Conservation (phyloP, 805 yeast species). For the Candida mattraensis region DNA sequence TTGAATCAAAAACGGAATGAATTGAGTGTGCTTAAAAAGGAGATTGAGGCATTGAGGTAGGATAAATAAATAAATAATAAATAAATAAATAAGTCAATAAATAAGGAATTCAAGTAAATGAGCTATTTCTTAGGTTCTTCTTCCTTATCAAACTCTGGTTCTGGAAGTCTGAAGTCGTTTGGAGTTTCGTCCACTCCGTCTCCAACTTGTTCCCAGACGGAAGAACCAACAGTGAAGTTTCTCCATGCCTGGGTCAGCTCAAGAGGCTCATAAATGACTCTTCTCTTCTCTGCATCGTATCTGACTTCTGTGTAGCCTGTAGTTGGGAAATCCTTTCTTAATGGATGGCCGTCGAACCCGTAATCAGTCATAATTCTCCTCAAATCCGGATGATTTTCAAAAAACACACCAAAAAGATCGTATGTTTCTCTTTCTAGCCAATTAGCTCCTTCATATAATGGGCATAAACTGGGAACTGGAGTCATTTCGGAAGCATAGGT, state of each 20-base stretch:
- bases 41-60: constrained; percentile 30
- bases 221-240: constrained; percentile 83
- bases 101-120: constrained; percentile 5
- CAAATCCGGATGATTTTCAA: constrained; percentile 86
- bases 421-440: constrained; percentile 92
- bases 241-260: constrained; percentile 92
- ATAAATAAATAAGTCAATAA: constrained; percentile 22
- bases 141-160: constrained; percentile 67
- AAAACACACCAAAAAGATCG: constrained; percentile 84
- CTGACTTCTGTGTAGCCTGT: constrained; percentile 89
- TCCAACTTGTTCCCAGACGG: constrained; percentile 92
- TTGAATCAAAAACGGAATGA: constrained; percentile 61
- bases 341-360: constrained; percentile 90
- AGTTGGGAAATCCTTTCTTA: constrained; percentile 90
- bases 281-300: constrained; percentile 87
- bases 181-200: constrained; percentile 83
- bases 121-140: constrained; percentile 32
- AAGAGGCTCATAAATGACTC: constrained; percentile 85
- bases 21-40: constrained; percentile 46
- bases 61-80: constrained; percentile 11
- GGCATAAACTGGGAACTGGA: constrained; percentile 78
- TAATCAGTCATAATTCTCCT: constrained; percentile 89
- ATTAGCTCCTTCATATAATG: constrained; percentile 75
- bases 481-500: constrained; percentile 83
- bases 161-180: constrained; percentile 76